A percentile compares a stretch with the other conserved stretches of the same genome.
phyloP scores from a whole-genome alignment of 352 stramenopile genomes.

The Saprolegnia parasitica region DNA sequence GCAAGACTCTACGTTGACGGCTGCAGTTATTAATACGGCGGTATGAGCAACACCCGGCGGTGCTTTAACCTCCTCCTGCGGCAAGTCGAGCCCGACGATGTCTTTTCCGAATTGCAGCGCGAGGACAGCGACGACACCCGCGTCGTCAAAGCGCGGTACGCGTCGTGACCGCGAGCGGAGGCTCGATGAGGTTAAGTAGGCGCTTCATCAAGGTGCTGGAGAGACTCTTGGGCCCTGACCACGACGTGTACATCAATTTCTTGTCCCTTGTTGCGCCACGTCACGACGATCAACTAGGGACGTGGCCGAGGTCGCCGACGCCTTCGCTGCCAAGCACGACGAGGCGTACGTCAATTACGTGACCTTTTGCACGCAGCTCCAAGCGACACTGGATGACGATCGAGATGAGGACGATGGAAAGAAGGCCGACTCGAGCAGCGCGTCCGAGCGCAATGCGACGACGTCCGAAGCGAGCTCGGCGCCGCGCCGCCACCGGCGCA shows the following conservation, averaged over 20 bases:
- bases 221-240: conserved; percentile 1
- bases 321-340: conserved; percentile 20
- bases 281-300: not conserved
- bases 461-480: no score
- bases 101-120: conserved; percentile 22
- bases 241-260: conserved; percentile 11
- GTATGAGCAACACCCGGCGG: not conserved
- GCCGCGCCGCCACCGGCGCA: not conserved
- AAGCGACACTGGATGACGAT: conserved; percentile 4
- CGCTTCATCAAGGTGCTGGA: conserved; percentile 13
- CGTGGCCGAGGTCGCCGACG: not conserved
- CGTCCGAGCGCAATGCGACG: no score
- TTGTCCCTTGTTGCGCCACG: not conserved
- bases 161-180: not conserved
- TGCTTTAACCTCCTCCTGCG: conserved; percentile 9
- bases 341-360: conserved; percentile 19
- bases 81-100: conserved; percentile 26
- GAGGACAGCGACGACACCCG: not conserved
- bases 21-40: not conserved
- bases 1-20: not conserved
- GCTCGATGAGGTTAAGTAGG: conserved; percentile 10
- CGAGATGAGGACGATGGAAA: not conserved
- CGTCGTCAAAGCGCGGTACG: conserved; percentile 7
- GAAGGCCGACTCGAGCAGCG: not conserved
- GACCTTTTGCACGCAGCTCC: conserved; percentile 20